Base-by-base conservation (phyloP, 805 yeast genomes). In the Wickerhamiella galacta region DNA sequence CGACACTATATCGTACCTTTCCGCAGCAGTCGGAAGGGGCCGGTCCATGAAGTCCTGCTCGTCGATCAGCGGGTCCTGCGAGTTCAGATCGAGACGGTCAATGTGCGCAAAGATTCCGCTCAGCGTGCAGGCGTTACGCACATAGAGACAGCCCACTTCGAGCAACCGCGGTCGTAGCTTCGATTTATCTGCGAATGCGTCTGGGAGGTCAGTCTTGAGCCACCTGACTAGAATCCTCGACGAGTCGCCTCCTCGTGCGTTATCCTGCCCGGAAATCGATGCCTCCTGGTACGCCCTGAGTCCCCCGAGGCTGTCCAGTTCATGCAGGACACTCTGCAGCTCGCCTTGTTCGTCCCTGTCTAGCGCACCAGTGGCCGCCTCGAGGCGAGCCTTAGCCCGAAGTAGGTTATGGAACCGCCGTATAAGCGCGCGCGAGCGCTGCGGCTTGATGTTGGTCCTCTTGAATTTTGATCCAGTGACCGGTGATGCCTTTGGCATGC, bases 1-100 rank as follows among this genome's bases (percentile, higher is more conserved):
- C 6, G 93, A 80, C 1, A 87, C 59, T 18, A 81, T 46, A 40
- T 75, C 64, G 49, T 74, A 85, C 35, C 51, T 61, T 9, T 5
- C 22, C 2, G 35, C 60, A 3, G 35, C 16, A 4, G 25, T 35
- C 0, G 93, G 92, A 5, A 66, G 40, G 4, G 75, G 77, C 35
- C 85, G 56, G 28, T 74, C 61, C 85, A 85, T 77, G 47, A 87
- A 87, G 51, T 87, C 92, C 53, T 81, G 92, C 51, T 78, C 66
- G 23, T 61, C 32, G 6, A 87, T 82, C 3, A 63, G 66, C 0
- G 75, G 79, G 35, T 74, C 73, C 50, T 78, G 87, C 1, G 93
- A 75, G 44, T 81, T 72, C 28, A 87, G 57, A 51, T 87, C 98
- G 9, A 87, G 77, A 30, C 83, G 62, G 2, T 53, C 58, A 2